phyloP scores from a whole-genome alignment of 148 eudicot genomes.

The Linanthus parryae region DNA sequence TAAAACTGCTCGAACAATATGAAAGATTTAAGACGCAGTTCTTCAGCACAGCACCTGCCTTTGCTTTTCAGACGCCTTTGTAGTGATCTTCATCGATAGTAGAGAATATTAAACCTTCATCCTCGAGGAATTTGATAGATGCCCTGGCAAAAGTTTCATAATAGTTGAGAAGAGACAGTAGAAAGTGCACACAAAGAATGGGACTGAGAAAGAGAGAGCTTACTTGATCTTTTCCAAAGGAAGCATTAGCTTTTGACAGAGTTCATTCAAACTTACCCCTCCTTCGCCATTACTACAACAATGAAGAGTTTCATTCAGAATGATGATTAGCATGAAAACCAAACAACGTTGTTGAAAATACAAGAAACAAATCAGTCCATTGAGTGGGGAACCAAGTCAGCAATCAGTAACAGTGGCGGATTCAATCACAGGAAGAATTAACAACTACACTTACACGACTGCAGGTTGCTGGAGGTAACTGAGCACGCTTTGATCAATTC shows the following conservation, averaged over 20 bases:
- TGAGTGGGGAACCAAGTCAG: too few relatives aligned
- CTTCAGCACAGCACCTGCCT: too few relatives aligned
- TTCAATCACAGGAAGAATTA: too few relatives aligned
- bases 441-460: too few relatives aligned
- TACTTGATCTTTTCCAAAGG: slow-evolving; percentile 58
- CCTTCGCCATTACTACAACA: slow-evolving; percentile 41
- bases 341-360: too few relatives aligned
- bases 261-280: slow-evolving; percentile 61
- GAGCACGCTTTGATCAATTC: slow-evolving; percentile 47
- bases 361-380: too few relatives aligned
- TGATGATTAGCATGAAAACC: neutral
- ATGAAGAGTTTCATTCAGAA: neutral
- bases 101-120: slow-evolving; percentile 69
- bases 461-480: slow-evolving; percentile 45
- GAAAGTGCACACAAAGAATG: neutral
- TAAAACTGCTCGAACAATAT: neutral
- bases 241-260: slow-evolving; percentile 44
- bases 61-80: slow-evolving; percentile 28
- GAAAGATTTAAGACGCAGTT: neutral
- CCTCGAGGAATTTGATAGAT: slow-evolving; percentile 54
- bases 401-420: too few relatives aligned
- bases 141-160: too few relatives aligned
- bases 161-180: too few relatives aligned
- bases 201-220: slow-evolving; percentile 10
- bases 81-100: slow-evolving; percentile 69